Conservation (phyloP, 345 rosid species). For the Garcia nutans region DNA sequence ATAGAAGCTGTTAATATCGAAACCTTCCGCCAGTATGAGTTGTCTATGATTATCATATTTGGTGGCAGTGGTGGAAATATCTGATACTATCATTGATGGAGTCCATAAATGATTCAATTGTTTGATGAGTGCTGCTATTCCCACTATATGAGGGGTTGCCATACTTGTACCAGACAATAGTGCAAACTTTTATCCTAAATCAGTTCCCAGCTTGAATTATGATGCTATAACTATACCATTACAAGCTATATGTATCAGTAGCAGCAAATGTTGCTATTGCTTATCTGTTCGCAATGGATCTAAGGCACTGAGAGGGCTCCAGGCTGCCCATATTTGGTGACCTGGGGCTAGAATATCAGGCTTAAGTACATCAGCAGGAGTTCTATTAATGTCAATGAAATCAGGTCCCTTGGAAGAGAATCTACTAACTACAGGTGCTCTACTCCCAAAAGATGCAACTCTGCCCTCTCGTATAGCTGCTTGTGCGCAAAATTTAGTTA, state of each 20-base stretch:
- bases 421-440: conserved; percentile 63
- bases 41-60: conserved; percentile 51
- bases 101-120: conserved; percentile 70
- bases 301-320: conserved; percentile 73
- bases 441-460: conserved; percentile 43
- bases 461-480: conserved; percentile 71
- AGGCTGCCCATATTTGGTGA: conserved; percentile 90
- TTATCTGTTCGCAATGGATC: conserved; percentile 57
- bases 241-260: not conserved
- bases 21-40: conserved; percentile 53
- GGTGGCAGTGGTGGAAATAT: conserved; percentile 71
- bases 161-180: conserved; percentile 85
- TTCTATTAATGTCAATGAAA: conserved; percentile 43
- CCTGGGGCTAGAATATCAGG: conserved; percentile 91
- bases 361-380: conserved; percentile 63
- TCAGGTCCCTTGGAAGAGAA: conserved; percentile 86
- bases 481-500: conserved; percentile 40
- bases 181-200: conserved; percentile 62
- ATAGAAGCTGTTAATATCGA: conserved; percentile 24
- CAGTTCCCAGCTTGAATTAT: not conserved
- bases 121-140: conserved; percentile 71
- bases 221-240: no score
- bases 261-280: not conserved
- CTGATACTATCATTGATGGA: conserved; percentile 78
- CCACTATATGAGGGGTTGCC: conserved; percentile 81